Base-by-base conservation (phyloP, 2,329 filamentous ascomycete genomes). In the Zymoseptoria passerinii region DNA sequence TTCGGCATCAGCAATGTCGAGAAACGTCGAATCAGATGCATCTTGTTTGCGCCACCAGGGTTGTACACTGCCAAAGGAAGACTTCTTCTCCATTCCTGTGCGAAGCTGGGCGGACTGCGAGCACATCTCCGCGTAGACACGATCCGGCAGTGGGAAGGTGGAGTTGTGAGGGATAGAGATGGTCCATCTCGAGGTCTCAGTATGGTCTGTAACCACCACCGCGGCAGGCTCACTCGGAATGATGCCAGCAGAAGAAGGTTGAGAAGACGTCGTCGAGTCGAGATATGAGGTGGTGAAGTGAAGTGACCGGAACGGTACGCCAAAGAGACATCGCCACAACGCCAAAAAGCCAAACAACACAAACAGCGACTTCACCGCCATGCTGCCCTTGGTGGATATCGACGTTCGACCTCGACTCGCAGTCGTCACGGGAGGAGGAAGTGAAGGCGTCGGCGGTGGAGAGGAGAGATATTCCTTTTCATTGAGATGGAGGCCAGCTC, bases 1-100 rank as follows among this genome's bases (percentile, higher is more conserved):
- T 71, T 90, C 83, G 1, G 89, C 89, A 63, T 91, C 87, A 13
- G 78, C 76, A 1, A 94, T 83, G 66, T 95, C 89, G 53, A 95
- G 76, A 66, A 88, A 95, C 62, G 86, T 81, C 50, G 78, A 77
- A 66, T 92, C 88, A 28, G 78, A 73, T 50, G 82, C 75, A 65
- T 88, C 85, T 35, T 76, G 68, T 63, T 78, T 73, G 50, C 75
- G 72, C 58, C 77, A 75, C 65, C 80, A 78, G n/a, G 76, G 65
- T 56, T 75, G 35, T 44, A 68, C 71, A 61, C 19, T 18, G 10
- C 16, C 13, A n/a, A 9, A 23, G 28, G 18, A 4, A 1, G 64
- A 40, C 61, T 65, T 29, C 66, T 67, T 64, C 56, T 35, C 66
- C 66, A 20, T 72, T 67, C 16, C 71, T 69, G 57, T 64, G 20